Percentiles rank a stretch among this genome's conserved stretches.
Conservation (phyloP, 306 rosid species). For the Gynostemma pentaphyllum region DNA sequence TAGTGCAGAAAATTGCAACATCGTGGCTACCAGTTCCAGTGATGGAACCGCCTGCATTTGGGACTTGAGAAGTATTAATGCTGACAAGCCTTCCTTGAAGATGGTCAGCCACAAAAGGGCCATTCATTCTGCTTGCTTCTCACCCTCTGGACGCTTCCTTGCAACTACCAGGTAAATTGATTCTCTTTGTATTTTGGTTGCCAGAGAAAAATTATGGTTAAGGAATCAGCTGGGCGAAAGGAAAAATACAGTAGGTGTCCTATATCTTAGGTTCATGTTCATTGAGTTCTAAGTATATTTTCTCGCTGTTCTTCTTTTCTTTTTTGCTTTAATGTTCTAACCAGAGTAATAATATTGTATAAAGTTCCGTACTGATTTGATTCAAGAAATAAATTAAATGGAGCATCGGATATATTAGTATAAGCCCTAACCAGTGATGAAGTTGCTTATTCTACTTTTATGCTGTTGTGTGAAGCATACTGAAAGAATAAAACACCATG, state of each 20-base stretch:
- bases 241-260: background rate
- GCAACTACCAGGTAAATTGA: slow-evolving; percentile 67
- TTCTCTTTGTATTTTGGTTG: background rate
- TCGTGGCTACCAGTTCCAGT: slow-evolving; percentile 70
- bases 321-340: background rate
- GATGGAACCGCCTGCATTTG: slow-evolving; percentile 83
- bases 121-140: slow-evolving; percentile 78
- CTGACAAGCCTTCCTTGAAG: slow-evolving; percentile 32
- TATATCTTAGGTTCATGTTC: background rate
- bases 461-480: background rate
- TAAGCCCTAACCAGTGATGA: background rate
- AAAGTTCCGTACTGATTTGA: background rate
- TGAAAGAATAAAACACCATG: background rate
- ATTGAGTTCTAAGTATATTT: background rate
- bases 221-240: background rate
- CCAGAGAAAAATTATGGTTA: background rate
- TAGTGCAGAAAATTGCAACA: slow-evolving; percentile 31
- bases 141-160: slow-evolving; percentile 70
- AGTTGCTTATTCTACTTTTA: background rate
- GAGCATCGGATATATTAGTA: background rate
- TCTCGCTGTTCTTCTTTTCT: background rate
- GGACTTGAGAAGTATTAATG: slow-evolving; percentile 59
- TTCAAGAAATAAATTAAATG: background rate
- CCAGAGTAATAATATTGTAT: background rate
- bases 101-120: slow-evolving; percentile 45